Evolutionary conservation across 768 basidiomycete species (phyloP).

Genomic region (Macrolepiota fuliginosa): DNA sequence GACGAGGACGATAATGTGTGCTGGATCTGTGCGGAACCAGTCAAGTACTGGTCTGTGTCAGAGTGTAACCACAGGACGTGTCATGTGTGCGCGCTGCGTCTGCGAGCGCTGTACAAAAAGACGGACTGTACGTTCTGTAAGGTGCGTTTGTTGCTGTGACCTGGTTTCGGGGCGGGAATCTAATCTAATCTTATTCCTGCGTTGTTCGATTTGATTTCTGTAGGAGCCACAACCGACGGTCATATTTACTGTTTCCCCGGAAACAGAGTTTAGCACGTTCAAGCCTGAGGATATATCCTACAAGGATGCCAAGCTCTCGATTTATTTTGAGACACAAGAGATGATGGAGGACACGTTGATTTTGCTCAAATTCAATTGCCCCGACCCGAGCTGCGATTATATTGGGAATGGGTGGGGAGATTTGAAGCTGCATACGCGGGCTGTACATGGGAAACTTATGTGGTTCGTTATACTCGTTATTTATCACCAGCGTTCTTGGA

Average conservation of each 20-base stretch:
- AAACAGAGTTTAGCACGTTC: conserved; percentile 60
- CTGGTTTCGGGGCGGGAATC: not conserved
- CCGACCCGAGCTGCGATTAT: conserved; percentile 79
- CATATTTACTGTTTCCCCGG: conserved; percentile 71
- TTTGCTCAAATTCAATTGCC: conserved; percentile 93
- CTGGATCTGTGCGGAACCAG: conserved; percentile 93
- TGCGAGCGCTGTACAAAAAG: conserved; percentile 93
- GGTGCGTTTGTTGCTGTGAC: conserved; percentile 37
- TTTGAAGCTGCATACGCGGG: conserved; percentile 80
- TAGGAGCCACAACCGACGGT: conserved; percentile 73
- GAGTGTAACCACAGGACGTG: conserved; percentile 94
- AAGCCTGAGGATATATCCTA: conserved; percentile 51
- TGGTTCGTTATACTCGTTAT: conserved; percentile 58
- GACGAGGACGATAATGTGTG: conserved; percentile 53
- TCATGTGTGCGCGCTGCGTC: conserved; percentile 86
- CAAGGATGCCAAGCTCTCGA: conserved; percentile 71
- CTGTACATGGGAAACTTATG: conserved; percentile 70
- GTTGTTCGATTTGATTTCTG: not conserved
- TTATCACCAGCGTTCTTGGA: not conserved
- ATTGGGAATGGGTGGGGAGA: conserved; percentile 88
- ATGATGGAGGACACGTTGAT: conserved; percentile 96
- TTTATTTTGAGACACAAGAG: conserved; percentile 85
- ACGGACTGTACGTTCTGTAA: conserved; percentile 96
- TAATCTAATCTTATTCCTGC: not conserved
- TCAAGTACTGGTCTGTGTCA: conserved; percentile 86